A percentile compares a stretch with the other conserved stretches of the same genome.
These are phyloP conservation scores for Elongisporangium prolatum DNA, from an alignment of 352 stramenopile species.

Conservation along the genomic window DNA sequence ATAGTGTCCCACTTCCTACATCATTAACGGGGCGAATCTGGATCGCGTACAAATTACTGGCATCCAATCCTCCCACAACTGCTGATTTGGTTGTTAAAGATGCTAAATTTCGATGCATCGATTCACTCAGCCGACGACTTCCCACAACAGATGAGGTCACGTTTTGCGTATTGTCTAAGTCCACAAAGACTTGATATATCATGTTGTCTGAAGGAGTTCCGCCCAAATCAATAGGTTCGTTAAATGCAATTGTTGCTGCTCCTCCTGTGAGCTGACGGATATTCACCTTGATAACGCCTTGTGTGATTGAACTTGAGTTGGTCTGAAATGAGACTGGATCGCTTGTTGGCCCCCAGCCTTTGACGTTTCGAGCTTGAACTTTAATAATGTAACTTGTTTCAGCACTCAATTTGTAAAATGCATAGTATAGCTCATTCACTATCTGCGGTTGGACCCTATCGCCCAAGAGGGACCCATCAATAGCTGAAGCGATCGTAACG, in stretches of 20 bases:
- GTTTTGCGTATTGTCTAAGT: conserved; percentile 27
- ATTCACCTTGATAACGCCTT: conserved; percentile 23
- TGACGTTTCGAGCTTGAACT: conserved; percentile 35
- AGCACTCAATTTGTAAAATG: conserved; percentile 36
- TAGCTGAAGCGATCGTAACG: conserved; percentile 19
- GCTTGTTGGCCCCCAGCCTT: conserved; percentile 28
- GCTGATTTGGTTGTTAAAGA: conserved; percentile 8
- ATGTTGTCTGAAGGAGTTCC: conserved; percentile 28
- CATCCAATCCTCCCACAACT: conserved; percentile 38
- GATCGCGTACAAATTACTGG: conserved; percentile 44
- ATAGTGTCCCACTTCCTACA: conserved; percentile 19
- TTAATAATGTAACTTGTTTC: conserved; percentile 38
- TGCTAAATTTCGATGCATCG: conserved; percentile 6
- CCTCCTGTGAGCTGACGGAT: conserved; percentile 32
- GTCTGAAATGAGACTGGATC: conserved; percentile 31
- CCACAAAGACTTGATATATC: conserved; percentile 43
- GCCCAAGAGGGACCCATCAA: conserved; percentile 18
- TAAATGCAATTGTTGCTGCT: conserved; percentile 40
- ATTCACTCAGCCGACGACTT: too few relatives aligned
- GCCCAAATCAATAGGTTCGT: conserved; percentile 49
- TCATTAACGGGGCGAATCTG: conserved; percentile 37
- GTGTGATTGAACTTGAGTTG: conserved; percentile 18
- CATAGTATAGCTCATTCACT: conserved; percentile 8
- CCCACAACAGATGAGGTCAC: conserved; percentile 26
- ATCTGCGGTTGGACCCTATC: not conserved